Base-by-base conservation (phyloP, 495 filamentous ascomycete genomes). In the Aspergillus diversus region DNA sequence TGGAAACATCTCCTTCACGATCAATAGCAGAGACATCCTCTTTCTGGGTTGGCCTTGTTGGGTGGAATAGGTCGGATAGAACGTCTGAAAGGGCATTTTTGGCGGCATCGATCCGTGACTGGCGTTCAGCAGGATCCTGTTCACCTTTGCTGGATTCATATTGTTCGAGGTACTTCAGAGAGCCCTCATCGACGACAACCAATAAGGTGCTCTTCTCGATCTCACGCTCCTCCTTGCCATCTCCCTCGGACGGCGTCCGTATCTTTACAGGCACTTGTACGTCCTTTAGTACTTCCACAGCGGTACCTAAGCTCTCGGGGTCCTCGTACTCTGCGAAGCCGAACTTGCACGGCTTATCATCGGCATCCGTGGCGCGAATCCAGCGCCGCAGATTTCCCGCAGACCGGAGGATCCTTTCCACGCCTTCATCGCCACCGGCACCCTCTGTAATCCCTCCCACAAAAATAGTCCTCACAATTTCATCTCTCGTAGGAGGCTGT, bases 271-370 rank as follows among this genome's bases (percentile, higher is more conserved):
- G 96, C 53, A 98, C 88, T 75, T 96, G 83, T 59, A 99, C 81
- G 70, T 93, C 89, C 77, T 86, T 89, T 69, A 97, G 85, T 51
- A 94, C 86, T 76, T 96, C 92, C 60, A 92, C 88, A 59, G 94
- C 95, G 55, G 88, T 88, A 77, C 87, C 87, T 66, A 99, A 82
- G 67, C 92, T 93, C 72, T 97, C 90, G 35, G 89, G 86, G 77
- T 98, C 93, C 62, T 97, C 94, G 77, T 90, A 99, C 78, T 98
- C 93, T 63, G 93, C 95, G 78, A 99, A 98, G 42, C 95, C 96
- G 79, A 98, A 98, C 57, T 87, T 86, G 72, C 89, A 91, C 51
- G 87, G 86, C 80, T 96, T 96, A 54, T 89, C 86, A 66, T 96
- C 89, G 35, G 90, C 88, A 75, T 95, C 87, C 34, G 86, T 89